Conservation (phyloP, 177 flowering plant genomes). For the Telopea speciosissima region DNA sequence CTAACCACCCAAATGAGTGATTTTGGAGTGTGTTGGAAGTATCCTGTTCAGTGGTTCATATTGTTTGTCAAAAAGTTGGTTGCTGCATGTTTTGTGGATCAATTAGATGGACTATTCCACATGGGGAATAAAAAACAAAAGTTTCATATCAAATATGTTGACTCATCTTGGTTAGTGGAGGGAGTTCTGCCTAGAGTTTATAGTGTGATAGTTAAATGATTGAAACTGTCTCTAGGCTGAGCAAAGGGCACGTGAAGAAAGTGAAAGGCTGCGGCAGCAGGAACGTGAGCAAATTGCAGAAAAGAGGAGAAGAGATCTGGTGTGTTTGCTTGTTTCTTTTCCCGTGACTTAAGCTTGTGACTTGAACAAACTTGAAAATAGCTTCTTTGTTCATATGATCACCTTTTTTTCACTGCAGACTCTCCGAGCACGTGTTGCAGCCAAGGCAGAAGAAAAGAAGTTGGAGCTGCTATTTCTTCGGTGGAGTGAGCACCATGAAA, state of each 20-base stretch:
- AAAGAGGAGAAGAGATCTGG: conserved; percentile 90
- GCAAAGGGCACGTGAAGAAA: conserved; percentile 92
- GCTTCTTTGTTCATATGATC: background rate
- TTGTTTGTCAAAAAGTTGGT: background rate
- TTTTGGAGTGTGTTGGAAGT: background rate
- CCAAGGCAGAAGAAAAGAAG: conserved; percentile 97
- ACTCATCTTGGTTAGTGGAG: background rate
- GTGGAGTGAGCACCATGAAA: conserved; percentile 95
- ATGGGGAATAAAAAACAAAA: background rate
- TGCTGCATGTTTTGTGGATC: background rate
- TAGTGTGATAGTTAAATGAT: background rate
- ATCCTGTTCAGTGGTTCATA: background rate
- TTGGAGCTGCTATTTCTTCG: conserved; percentile 90
- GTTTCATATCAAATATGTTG: background rate
- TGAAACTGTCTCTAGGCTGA: conserved; percentile 56
- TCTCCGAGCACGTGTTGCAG: conserved; percentile 90
- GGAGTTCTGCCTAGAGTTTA: background rate
- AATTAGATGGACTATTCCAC: background rate
- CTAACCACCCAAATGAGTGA: background rate
- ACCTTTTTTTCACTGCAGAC: conserved; percentile 29
- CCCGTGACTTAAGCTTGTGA: background rate
- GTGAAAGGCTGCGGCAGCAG: conserved; percentile 87
- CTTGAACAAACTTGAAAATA: conserved; percentile 1
- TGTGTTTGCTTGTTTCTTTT: conserved; percentile 21
- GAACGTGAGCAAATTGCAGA: conserved; percentile 96